Evolutionary conservation across 306 rosid species (phyloP).

Genomic region (Amphicarpaea edgeworthii): DNA sequence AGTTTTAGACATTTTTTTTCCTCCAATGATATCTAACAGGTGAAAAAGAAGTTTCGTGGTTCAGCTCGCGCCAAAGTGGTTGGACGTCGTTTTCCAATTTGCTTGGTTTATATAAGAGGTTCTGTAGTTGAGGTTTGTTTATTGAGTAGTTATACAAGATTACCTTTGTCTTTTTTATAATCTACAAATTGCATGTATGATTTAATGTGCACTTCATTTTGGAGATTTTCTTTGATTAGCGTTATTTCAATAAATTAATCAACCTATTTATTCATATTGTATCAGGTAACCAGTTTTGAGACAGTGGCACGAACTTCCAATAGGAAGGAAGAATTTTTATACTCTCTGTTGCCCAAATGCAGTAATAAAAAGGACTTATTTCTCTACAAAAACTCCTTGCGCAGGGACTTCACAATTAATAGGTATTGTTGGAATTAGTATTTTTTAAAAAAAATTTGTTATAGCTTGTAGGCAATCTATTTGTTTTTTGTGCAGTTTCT

Average conservation of each 20-base stretch:
- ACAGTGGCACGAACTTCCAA: slow-evolving; percentile 57
- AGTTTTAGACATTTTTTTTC: slow-evolving; percentile 5
- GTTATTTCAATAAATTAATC: slow-evolving; percentile 41
- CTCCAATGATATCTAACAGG: slow-evolving; percentile 55
- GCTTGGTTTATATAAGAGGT: slow-evolving; percentile 69
- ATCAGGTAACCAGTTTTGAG: slow-evolving; percentile 89
- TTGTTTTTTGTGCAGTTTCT: not conserved
- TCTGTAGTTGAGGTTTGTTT: slow-evolving; percentile 72
- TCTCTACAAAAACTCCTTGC: slow-evolving; percentile 71
- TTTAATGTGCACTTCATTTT: slow-evolving; percentile 42
- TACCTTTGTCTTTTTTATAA: slow-evolving; percentile 22
- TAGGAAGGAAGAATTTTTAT: slow-evolving; percentile 37
- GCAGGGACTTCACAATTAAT: slow-evolving; percentile 89
- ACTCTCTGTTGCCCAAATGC: slow-evolving; percentile 56
- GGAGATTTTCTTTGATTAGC: slow-evolving; percentile 27
- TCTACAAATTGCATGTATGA: slow-evolving; percentile 31
- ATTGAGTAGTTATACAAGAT: slow-evolving; percentile 26
- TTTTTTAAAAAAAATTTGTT: not conserved
- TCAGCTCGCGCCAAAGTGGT: slow-evolving; percentile 57
- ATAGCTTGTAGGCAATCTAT: not conserved
- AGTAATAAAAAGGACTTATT: slow-evolving; percentile 56
- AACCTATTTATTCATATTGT: slow-evolving; percentile 32
- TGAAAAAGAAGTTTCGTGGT: slow-evolving; percentile 56
- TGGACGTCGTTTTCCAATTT: slow-evolving; percentile 86
- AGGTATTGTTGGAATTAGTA: slow-evolving; percentile 51